Evolutionary conservation across 495 filamentous ascomycete genomes (phyloP), one percentile per base, ranked within the genome.

Genomic region (Parachaetomium inaequale): DNA sequence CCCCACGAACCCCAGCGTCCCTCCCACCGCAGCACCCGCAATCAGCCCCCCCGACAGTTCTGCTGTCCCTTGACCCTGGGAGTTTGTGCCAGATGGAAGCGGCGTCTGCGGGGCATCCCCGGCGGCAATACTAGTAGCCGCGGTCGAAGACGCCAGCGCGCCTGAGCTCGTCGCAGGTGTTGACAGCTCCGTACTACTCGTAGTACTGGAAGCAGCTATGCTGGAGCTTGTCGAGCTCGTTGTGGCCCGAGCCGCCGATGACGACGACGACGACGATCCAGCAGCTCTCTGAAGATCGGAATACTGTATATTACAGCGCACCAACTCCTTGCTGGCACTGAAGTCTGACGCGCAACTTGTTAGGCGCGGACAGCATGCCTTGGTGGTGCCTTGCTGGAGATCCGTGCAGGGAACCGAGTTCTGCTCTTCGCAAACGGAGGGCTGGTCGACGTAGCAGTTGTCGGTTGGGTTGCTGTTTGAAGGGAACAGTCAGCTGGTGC

Each of bases 321-420:
- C 55, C 12, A 19, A 11, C 3, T 46, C 55, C 17, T 46, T 34
- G 1, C 25, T 31, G 2, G 55, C 55, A 23, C 14, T 12, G 38
- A 7, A 19, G 17, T 6, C 17, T 15, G 40, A 0, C 11, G 12
- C 21, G 46, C 63, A 65, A 51, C 32, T 65, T 38, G 63, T 61
- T 17, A 65, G 38, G 42, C 25, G 63, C 56, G 63, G 63, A 34
- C 63, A 65, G 46, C 63, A 65, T 36, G 63, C 63, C 38, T 61
- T 31, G 23, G 32, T 19, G 58, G 38, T 58, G 32, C 63, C 63
- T 3, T 51, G 8, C 15, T 32, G 58, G 32, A 66, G 63, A 40
- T 63, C 55, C 15, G 55, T 55, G 42, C 63, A 63, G 31, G 23
- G 17, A 1, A 63, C 63, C 1, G 59, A 38, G 54, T 59, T 29